A percentile compares a stretch with the other conserved stretches of the same genome.
Evolutionary conservation across 495 filamentous ascomycete species (phyloP).

Genomic region (Penicillium herquei): DNA sequence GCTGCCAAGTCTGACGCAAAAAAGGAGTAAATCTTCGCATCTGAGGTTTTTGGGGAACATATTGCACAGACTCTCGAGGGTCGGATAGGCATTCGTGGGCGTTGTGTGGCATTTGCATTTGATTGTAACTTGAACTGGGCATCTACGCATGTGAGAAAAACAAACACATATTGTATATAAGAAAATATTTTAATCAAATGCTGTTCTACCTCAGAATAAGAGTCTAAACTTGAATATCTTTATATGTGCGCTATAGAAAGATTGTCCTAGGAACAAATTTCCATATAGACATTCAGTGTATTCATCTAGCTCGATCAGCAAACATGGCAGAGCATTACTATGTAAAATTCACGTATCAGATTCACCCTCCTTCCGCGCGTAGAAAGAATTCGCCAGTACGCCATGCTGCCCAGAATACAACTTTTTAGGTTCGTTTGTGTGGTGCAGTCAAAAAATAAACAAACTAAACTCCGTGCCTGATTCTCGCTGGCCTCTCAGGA

Average conservation of each 20-base stretch:
- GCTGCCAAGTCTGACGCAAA: constrained; percentile 18
- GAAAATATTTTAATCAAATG: not conserved
- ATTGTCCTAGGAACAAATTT: not conserved
- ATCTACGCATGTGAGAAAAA: constrained; percentile 13
- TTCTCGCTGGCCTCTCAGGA: constrained; percentile 8
- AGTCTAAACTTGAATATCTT: too few relatives aligned
- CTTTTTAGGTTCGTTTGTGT: constrained; percentile 28
- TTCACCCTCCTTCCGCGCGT: constrained; percentile 28
- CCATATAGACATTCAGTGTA: constrained; percentile 19
- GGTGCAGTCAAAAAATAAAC: constrained; percentile 12
- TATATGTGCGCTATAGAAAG: not conserved
- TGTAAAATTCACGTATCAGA: constrained; percentile 27
- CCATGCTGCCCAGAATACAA: constrained; percentile 48
- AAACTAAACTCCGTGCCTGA: constrained; percentile 20
- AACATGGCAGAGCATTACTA: constrained; percentile 22
- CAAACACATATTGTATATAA: not conserved
- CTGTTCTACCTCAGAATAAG: not conserved
- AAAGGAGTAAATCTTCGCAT: constrained; percentile 11
- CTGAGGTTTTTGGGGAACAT: not conserved
- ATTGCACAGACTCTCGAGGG: not conserved
- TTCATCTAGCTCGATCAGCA: constrained; percentile 22
- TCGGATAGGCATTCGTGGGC: constrained; percentile 20
- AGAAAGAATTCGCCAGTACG: constrained; percentile 41
- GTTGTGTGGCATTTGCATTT: constrained; percentile 22
- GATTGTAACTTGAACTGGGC: constrained; percentile 10